Evolutionary conservation across 2,329 filamentous ascomycete genomes (phyloP), one percentile per base, ranked within the genome.

Genomic region (Claviceps pazoutovae): DNA sequence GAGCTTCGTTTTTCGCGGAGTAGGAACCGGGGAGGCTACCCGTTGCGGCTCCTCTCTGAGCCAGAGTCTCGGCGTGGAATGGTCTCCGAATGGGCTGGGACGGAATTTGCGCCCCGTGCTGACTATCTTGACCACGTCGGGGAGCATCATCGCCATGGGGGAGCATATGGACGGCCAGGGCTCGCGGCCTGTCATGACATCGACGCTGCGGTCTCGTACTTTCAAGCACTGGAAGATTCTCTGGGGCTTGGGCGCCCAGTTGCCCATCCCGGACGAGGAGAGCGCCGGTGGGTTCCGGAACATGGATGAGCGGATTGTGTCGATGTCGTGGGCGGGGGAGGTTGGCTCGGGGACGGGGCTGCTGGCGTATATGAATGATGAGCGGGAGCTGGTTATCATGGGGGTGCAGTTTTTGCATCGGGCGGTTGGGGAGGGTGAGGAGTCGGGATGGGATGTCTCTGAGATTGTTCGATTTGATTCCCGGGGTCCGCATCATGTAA

Each of bases 31-130:
- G 2, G 56, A 68, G 2, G 68, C 78, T 39, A 74, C 74, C 0
- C 70, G 70, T 16, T 68, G 70, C 2, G 76, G 75, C 4, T 65
- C 63, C 5, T 72, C 74, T 3, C 67, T 81, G 57, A 79, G 76
- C 55, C 77, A 81, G 56, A 70, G 76, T 16, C 69, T 79, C 14
- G 63, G 68, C 8, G 56, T 80, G 19, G 73, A 70, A 47, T 82
- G 78, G 78, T 80, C 77, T n/a, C 77, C 78, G 0, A 64, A 64
- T n/a, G 75, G 74, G 1, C 62, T 82, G n/a, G 78, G 78, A 1
- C 69, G 71, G 42, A 78, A 79, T 57, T 61, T 70, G 7, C 69
- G 78, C 1, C 71, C 77, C 1, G 70, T 79, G 5, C 64, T 82
- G 37, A 70, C 66, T 14, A 72, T 74, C 4, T 61, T 80, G 55